Evolutionary conservation across 1,139 yeast species (phyloP).

Genomic region (Pichia terricola): DNA sequence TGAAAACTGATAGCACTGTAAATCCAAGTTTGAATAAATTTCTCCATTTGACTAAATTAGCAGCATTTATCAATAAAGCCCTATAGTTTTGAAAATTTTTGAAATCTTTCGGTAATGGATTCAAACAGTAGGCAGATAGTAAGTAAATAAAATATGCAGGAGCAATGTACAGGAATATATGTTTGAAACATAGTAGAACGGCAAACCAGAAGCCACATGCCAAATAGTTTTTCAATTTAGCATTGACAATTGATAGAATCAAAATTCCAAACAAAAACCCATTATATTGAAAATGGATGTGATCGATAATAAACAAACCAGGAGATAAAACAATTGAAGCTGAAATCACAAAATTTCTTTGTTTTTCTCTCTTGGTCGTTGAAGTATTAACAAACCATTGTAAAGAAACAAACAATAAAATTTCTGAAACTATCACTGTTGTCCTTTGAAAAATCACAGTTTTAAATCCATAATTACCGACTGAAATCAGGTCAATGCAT

Average conservation of each 20-base stretch:
- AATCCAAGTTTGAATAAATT: constrained; percentile 53
- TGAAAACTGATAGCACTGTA: constrained; percentile 56
- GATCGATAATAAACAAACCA: constrained; percentile 79
- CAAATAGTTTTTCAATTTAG: constrained; percentile 48
- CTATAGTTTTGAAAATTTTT: neutral
- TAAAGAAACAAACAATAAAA: constrained; percentile 57
- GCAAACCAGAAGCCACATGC: constrained; percentile 69
- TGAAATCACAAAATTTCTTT: constrained; percentile 65
- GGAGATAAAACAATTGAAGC: constrained; percentile 82
- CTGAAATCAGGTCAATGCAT: constrained; percentile 56
- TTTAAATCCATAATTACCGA: constrained; percentile 63
- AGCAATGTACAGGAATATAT: constrained; percentile 84
- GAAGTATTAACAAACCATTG: constrained; percentile 62
- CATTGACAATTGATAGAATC: constrained; percentile 63
- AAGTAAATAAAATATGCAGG: constrained; percentile 86
- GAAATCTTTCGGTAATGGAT: constrained; percentile 25
- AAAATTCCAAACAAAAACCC: constrained; percentile 87
- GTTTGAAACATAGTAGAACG: constrained; percentile 80
- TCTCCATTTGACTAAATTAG: constrained; percentile 44
- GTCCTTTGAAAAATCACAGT: constrained; percentile 74
- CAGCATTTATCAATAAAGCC: constrained; percentile 19
- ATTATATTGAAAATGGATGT: constrained; percentile 90
- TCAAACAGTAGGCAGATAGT: constrained; percentile 59
- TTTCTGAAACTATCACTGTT: constrained; percentile 73
- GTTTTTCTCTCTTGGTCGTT: constrained; percentile 26